Evolutionary conservation across 78 protist genomes (phyloP).

Genomic region (Dictyostelium capitatum): DNA sequence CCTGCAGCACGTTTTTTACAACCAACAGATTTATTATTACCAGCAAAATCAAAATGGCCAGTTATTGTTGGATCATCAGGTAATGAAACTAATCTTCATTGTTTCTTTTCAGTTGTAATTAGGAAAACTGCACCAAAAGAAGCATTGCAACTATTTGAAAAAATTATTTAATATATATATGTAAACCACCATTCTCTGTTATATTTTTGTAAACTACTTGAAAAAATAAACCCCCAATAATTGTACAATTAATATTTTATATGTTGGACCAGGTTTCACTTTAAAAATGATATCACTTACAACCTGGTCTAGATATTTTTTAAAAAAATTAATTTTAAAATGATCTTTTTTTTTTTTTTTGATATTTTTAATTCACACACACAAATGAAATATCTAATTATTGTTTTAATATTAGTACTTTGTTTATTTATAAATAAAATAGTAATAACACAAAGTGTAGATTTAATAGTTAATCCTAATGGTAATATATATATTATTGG

Average conservation of each 20-base stretch:
- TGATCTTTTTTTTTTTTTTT: too few species aligned
- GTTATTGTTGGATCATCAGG: constrained; percentile 58
- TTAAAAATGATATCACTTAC: too few species aligned
- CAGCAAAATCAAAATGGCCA: constrained; percentile 59
- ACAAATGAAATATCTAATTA: background rate
- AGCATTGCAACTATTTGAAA: constrained; percentile 33
- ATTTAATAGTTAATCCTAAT: background rate
- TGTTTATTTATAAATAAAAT: too few species aligned
- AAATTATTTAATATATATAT: constrained; percentile 16
- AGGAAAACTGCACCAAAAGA: constrained; percentile 67
- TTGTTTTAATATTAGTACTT: too few species aligned
- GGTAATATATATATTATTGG: background rate
- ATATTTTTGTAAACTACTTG: background rate
- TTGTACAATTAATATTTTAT: background rate
- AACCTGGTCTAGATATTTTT: too few species aligned
- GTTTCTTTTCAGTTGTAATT: constrained; percentile 29
- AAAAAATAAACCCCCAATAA: background rate
- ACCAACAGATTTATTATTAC: constrained; percentile 24
- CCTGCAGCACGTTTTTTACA: constrained; percentile 14
- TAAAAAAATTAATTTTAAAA: too few species aligned
- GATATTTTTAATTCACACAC: too few species aligned
- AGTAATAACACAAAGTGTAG: too few species aligned
- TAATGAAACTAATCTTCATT: constrained; percentile 67
- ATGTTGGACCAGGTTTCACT: too few species aligned
- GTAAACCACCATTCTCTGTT: background rate